phyloP scores from a whole-genome alignment of 2,329 filamentous ascomycete species.

The Aspergillus sp. region DNA sequence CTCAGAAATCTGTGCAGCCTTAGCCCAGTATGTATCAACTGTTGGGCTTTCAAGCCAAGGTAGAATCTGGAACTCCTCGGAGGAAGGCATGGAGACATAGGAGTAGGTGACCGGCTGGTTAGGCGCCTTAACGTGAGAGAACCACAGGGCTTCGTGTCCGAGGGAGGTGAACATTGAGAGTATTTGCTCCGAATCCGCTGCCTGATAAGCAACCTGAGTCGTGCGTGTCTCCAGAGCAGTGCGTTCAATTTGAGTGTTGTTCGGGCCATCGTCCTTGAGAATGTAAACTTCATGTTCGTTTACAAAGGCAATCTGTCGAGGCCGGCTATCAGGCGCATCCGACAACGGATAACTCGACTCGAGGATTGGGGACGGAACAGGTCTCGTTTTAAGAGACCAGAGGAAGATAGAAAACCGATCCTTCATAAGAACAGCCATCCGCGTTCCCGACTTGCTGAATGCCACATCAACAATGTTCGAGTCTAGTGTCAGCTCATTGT shows the following conservation, averaged over 20 bases:
- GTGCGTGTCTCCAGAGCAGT: conserved; percentile 38
- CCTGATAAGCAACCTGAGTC: conserved; percentile 33
- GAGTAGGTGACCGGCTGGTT: conserved; percentile 35
- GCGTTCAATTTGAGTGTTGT: conserved; percentile 33
- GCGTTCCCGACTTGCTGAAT: conserved; percentile 65
- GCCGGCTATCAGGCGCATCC: conserved; percentile 30
- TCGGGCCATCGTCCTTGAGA: conserved; percentile 39
- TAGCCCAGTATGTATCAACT: conserved; percentile 43
- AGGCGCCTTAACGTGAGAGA: conserved; percentile 33
- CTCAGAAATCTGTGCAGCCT: conserved; percentile 38
- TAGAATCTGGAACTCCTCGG: conserved; percentile 21
- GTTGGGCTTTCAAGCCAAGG: conserved; percentile 37
- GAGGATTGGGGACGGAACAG: conserved; percentile 40
- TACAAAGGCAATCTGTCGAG: conserved; percentile 52
- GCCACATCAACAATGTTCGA: conserved; percentile 72
- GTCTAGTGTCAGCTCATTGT: conserved; percentile 68
- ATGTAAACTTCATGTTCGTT: conserved; percentile 47
- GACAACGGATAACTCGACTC: conserved; percentile 42
- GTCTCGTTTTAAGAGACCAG: conserved; percentile 60
- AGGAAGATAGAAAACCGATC: conserved; percentile 67
- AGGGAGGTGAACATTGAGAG: conserved; percentile 41
- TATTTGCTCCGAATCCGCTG: conserved; percentile 37
- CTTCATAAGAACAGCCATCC: conserved; percentile 72
- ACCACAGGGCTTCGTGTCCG: conserved; percentile 40
- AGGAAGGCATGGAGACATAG: conserved; percentile 24